Base-by-base conservation (phyloP, 331 rosid species). In the Quercus lobata region DNA sequence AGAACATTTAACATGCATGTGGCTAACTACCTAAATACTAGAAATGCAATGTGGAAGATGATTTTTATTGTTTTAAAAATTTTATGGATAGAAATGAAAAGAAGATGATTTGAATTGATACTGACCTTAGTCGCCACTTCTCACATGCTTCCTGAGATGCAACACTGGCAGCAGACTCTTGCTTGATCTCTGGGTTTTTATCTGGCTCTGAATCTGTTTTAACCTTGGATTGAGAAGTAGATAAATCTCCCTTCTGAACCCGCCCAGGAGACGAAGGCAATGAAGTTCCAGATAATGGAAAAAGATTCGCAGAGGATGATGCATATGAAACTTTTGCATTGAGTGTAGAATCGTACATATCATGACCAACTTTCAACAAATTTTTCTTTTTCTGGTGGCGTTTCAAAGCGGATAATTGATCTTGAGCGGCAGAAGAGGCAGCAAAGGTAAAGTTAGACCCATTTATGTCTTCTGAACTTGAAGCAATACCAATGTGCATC, bases 111-210 rank as follows among this genome's bases (percentile, higher is more conserved):
- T 69, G 73, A 78, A 82, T 12, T 63, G 61, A 77, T 76, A 80
- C 87, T 75, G 73, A 96, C 98, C 98, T 91, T 74, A 89, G 82
- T 71, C 99, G 88, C 98, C 98, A 96, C 88, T 89, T 90, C 81
- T 96, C 98, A 88, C 97, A 93, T 66, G 89, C 91, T 88, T 93
- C 99, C 84, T 91, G 97, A 77, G 88, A 86, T 78, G 91, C 88
- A 82, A 83, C 65, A 15, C 69, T 25, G 79, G 87, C 87, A 29
- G 89, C 81, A 79, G 83, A 75, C 74, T 87, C 89, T 80, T 80
- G 88, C 75, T 86, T 91, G 52, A 54, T 76, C 75, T 75, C 86
- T 65, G 71, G 90, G 70, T 71, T 81, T 81, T 90, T 87, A 65
- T 27, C 85, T 74, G 44, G 70, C 77, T 68, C 87, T 73, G 84